Evolutionary conservation across 805 yeast species (phyloP).

Genomic region (Yamadazyma kitorensis): DNA sequence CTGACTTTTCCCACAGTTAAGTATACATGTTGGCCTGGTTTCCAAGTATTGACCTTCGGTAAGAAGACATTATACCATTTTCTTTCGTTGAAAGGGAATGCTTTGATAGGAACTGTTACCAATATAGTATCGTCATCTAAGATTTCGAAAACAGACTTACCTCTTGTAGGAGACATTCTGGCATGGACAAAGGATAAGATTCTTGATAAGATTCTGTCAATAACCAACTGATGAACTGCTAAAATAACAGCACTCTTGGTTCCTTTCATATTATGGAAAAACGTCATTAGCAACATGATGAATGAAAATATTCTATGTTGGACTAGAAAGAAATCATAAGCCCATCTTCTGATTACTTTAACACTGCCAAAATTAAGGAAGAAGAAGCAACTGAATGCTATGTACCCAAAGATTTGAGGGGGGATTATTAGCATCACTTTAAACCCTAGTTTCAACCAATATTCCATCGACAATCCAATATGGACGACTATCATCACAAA

Average conservation of each 20-base stretch:
- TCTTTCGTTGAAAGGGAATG: conserved; percentile 14
- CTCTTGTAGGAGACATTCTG: conserved; percentile 35
- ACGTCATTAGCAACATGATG: conserved; percentile 40
- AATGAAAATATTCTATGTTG: conserved; percentile 42
- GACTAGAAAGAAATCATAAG: conserved; percentile 43
- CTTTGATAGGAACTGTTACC: conserved; percentile 35
- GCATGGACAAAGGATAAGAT: conserved; percentile 31
- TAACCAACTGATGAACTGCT: conserved; percentile 41
- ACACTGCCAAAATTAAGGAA: conserved; percentile 35
- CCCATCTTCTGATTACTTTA: conserved; percentile 32
- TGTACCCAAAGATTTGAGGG: conserved; percentile 50
- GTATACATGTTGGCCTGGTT: conserved; percentile 46
- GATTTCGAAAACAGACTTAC: conserved; percentile 34
- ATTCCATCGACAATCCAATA: conserved; percentile 26
- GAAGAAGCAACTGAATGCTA: conserved; percentile 38
- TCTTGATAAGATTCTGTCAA: conserved; percentile 35
- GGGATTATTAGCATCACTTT: conserved; percentile 42
- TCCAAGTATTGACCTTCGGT: conserved; percentile 43
- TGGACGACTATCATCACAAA: conserved; percentile 37
- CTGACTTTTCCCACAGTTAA: conserved; percentile 39
- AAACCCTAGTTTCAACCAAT: conserved; percentile 42
- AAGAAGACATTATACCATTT: conserved; percentile 27
- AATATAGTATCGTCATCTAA: conserved; percentile 41
- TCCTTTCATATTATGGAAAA: conserved; percentile 37
- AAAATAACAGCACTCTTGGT: conserved; percentile 33